phyloP scores from a whole-genome alignment of 2,329 filamentous ascomycete species.

The Phoma sp. region DNA sequence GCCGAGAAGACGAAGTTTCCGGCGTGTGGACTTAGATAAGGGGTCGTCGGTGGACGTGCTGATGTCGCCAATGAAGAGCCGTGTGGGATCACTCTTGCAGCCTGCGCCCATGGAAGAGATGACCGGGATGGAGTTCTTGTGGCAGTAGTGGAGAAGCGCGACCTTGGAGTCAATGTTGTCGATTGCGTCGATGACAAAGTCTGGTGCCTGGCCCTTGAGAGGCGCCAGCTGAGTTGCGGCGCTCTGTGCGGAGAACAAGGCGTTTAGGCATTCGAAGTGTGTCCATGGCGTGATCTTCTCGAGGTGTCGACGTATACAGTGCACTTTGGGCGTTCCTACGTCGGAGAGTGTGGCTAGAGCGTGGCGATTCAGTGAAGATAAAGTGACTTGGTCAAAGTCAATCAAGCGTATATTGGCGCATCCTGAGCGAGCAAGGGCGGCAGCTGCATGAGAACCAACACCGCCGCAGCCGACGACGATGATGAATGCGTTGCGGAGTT shows the following conservation, averaged over 20 bases:
- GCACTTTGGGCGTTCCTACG: constrained; percentile 91
- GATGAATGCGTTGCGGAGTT: constrained; percentile 82
- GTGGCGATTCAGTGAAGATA: constrained; percentile 94
- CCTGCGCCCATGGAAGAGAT: constrained; percentile 97
- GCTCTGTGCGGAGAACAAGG: constrained; percentile 76
- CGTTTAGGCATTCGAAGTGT: constrained; percentile 82
- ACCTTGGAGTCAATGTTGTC: constrained; percentile 99
- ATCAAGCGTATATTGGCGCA: constrained; percentile 87
- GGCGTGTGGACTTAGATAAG: constrained; percentile 82
- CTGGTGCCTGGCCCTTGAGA: constrained; percentile 73
- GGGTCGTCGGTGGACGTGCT: constrained; percentile 86
- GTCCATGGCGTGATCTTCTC: constrained; percentile 93
- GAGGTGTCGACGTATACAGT: constrained; percentile 79
- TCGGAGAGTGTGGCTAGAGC: constrained; percentile 93
- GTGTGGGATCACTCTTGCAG: constrained; percentile 86
- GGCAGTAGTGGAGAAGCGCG: constrained; percentile 85
- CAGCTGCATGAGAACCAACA: constrained; percentile 89
- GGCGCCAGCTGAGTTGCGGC: constrained; percentile 72
- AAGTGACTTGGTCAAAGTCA: constrained; percentile 96
- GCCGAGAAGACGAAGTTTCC: constrained; percentile 77
- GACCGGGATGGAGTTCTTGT: constrained; percentile 77
- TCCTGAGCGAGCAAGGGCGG: constrained; percentile 86
- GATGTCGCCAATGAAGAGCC: constrained; percentile 90
- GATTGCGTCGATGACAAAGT: constrained; percentile 96
- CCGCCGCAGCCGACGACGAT: constrained; percentile 93